These are phyloP conservation scores for Brassica napus DNA, from an alignment of 345 rosid genomes.

Conservation along the genomic window DNA sequence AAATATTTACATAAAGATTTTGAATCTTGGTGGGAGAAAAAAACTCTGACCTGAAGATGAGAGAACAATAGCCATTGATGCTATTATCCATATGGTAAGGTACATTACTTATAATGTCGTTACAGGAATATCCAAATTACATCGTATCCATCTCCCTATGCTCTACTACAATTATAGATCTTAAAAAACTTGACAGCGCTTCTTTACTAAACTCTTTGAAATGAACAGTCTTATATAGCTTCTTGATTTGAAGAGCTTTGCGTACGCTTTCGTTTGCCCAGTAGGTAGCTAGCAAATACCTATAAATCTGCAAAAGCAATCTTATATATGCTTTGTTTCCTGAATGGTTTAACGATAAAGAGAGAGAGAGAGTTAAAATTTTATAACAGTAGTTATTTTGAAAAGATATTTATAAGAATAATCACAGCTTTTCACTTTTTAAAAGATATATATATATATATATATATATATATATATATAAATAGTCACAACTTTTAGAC, in stretches of 20 bases:
- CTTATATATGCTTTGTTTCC: background rate
- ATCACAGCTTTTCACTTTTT: too few species aligned
- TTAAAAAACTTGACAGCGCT: background rate
- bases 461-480: too few species aligned
- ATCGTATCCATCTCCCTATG: conserved; percentile 23
- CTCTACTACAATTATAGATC: background rate
- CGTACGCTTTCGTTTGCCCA: conserved; percentile 23
- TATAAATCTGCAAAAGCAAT: conserved; percentile 18
- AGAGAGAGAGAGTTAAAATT: too few species aligned
- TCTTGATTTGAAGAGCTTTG: conserved; percentile 17
- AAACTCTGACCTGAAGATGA: conserved; percentile 24
- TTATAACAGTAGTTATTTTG: too few species aligned
- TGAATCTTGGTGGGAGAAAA: background rate
- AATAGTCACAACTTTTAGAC: too few species aligned
- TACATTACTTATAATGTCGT: conserved; percentile 21
- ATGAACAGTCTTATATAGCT: background rate
- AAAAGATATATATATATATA: too few species aligned
- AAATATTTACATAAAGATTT: background rate
- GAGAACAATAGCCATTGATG: conserved; percentile 31
- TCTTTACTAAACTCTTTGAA: too few species aligned
- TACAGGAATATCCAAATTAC: background rate
- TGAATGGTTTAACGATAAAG: too few species aligned
- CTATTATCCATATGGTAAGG: conserved; percentile 33
- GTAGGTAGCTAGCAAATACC: background rate
- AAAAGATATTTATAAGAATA: too few species aligned